Conservation (phyloP, 2,329 filamentous ascomycete species). For the Paraphaeosphaeria sporulosa region DNA sequence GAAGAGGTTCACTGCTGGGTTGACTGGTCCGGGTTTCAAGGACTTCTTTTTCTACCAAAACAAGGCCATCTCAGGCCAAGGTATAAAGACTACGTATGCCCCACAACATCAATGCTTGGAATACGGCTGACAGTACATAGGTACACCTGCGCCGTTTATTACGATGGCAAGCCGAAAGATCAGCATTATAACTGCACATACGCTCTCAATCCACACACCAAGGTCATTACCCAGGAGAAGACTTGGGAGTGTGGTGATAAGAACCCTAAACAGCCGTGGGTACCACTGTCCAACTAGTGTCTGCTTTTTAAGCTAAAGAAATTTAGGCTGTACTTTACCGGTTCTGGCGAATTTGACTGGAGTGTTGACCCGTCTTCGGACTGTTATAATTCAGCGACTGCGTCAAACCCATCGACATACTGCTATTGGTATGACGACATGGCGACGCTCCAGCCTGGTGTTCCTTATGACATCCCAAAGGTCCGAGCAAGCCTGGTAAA, state of each 20-base stretch:
- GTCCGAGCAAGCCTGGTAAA: constrained; percentile 18
- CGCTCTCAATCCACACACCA: constrained; percentile 14
- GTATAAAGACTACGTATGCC: constrained; percentile 17
- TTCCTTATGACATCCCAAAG: constrained; percentile 19
- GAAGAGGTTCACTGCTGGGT: constrained; percentile 9
- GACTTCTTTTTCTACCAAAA: constrained; percentile 18
- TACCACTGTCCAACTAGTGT: background rate
- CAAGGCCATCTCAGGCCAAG: constrained; percentile 15
- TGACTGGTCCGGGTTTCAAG: constrained; percentile 19
- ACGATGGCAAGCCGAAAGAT: constrained; percentile 17
- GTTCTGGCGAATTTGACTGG: constrained; percentile 18
- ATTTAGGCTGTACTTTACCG: constrained; percentile 18
- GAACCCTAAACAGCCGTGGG: constrained; percentile 14
- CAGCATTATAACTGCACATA: constrained; percentile 19
- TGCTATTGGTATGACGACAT: constrained; percentile 17
- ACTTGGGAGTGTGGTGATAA: constrained; percentile 21
- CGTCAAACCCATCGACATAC: background rate
- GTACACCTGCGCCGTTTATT: constrained; percentile 16
- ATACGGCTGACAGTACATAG: background rate
- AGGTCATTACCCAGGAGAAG: constrained; percentile 15
- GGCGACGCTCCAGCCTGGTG: constrained; percentile 11
- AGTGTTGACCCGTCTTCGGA: constrained; percentile 12
- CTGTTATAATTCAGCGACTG: background rate
- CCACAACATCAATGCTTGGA: background rate
- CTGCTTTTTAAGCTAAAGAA: background rate